These are phyloP conservation scores for Phytophthora pistaciae DNA, from an alignment of 352 stramenopile genomes.

Conservation along the genomic window DNA sequence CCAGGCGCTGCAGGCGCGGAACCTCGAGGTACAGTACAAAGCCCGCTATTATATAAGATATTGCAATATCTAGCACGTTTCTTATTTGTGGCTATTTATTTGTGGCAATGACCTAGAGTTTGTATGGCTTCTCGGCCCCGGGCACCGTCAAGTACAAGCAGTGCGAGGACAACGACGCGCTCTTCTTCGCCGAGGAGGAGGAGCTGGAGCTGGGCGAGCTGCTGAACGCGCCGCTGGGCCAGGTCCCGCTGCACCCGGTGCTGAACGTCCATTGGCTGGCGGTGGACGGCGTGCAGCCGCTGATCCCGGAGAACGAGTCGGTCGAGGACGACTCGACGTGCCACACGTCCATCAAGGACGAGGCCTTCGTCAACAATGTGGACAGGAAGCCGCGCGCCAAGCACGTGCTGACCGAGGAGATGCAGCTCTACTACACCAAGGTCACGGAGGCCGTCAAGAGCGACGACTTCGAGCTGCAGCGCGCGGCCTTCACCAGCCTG, in stretches of 20 bases:
- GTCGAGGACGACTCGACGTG: constrained; percentile 74
- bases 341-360: constrained; percentile 81
- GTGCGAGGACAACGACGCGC: constrained; percentile 60
- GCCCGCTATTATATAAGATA: not conserved
- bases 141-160: constrained; percentile 65
- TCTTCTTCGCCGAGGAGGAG: constrained; percentile 82
- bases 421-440: constrained; percentile 92
- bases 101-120: constrained; percentile 37
- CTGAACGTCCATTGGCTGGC: constrained; percentile 87
- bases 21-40: constrained; percentile 55
- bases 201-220: constrained; percentile 77
- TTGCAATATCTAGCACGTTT: constrained; percentile 1
- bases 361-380: constrained; percentile 72
- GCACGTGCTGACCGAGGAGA: constrained; percentile 90
- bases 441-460: constrained; percentile 86
- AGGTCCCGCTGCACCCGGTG: constrained; percentile 75
- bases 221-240: constrained; percentile 77
- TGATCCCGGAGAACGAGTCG: constrained; percentile 88
- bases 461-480: constrained; percentile 76
- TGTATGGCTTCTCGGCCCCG: constrained; percentile 79
- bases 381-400: constrained; percentile 86
- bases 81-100: not conserved
- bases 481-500: constrained; percentile 82
- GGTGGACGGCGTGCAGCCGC: constrained; percentile 82
- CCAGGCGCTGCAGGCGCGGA: constrained; percentile 76